Conservation (phyloP, 768 basidiomycete genomes). For the Suillus fuscotomentosus region DNA sequence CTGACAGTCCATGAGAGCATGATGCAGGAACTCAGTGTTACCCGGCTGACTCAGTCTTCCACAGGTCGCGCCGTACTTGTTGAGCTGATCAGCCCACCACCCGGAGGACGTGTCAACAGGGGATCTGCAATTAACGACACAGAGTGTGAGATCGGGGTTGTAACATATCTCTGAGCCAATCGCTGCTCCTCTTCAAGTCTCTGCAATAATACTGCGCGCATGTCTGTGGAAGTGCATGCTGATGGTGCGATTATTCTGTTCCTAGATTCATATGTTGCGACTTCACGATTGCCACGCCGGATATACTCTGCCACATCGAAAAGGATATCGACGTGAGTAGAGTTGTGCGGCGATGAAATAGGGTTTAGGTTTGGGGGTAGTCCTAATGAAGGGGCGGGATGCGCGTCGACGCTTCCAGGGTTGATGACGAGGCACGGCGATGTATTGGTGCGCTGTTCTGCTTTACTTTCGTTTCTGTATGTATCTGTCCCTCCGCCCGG, state of each 20-base stretch:
- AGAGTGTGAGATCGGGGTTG: not conserved
- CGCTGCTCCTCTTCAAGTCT: slow-evolving; percentile 45
- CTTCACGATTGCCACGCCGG: too few relatives aligned
- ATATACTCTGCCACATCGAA: too few relatives aligned
- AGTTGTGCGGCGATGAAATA: not conserved
- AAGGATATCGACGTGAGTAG: not conserved
- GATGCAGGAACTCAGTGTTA: too few relatives aligned
- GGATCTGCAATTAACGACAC: slow-evolving; percentile 4
- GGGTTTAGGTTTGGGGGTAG: not conserved
- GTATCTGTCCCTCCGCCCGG: too few relatives aligned
- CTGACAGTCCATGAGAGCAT: too few relatives aligned
- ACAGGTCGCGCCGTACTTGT: too few relatives aligned
- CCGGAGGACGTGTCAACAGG: slow-evolving; percentile 9
- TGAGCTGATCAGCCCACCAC: slow-evolving; percentile 5
- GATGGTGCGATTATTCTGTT: not conserved
- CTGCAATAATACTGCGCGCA: slow-evolving; percentile 38
- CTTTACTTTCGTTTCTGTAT: too few relatives aligned
- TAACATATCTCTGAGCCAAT: slow-evolving; percentile 18
- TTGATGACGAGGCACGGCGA: too few relatives aligned
- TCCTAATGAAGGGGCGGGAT: not conserved
- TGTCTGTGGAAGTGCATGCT: slow-evolving; percentile 10
- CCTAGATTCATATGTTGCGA: not conserved
- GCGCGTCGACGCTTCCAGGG: not conserved
- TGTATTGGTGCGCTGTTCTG: too few relatives aligned
- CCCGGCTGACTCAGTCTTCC: too few relatives aligned